Conservation (phyloP, 768 basidiomycete species). For the Tylopilus cervinicoccineus region DNA sequence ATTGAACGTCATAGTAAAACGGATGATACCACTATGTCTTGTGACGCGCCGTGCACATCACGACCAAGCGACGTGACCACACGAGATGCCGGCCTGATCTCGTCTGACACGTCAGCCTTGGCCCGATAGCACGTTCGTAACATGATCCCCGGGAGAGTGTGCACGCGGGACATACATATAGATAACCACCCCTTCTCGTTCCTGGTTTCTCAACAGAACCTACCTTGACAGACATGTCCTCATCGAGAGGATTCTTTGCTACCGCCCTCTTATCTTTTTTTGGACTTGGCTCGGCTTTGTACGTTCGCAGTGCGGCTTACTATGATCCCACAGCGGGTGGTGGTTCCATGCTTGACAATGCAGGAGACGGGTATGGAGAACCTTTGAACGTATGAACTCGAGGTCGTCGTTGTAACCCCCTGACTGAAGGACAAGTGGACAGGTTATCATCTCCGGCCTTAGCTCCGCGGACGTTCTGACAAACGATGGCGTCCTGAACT, state of each 20-base stretch:
- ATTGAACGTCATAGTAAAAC: too few relatives aligned
- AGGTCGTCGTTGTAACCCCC: not conserved
- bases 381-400: constrained; percentile 37
- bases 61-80: too few relatives aligned
- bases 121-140: constrained; percentile 7
- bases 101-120: too few relatives aligned
- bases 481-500: constrained; percentile 52
- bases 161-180: not conserved
- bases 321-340: constrained; percentile 33
- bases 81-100: too few relatives aligned
- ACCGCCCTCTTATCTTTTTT: not conserved
- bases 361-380: constrained; percentile 37
- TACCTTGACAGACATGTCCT: not conserved
- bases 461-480: constrained; percentile 57
- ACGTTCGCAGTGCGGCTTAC: constrained; percentile 26
- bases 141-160: not conserved
- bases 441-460: constrained; percentile 62
- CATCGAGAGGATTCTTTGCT: not conserved
- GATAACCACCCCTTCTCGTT: not conserved
- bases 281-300: not conserved
- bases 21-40: too few relatives aligned
- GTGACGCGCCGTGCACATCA: too few relatives aligned
- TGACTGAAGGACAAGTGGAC: not conserved
- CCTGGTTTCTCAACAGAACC: not conserved
- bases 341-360: constrained; percentile 44